phyloP scores from a whole-genome alignment of 495 filamentous ascomycete species.

The Aspergillus carlsbadensis region DNA sequence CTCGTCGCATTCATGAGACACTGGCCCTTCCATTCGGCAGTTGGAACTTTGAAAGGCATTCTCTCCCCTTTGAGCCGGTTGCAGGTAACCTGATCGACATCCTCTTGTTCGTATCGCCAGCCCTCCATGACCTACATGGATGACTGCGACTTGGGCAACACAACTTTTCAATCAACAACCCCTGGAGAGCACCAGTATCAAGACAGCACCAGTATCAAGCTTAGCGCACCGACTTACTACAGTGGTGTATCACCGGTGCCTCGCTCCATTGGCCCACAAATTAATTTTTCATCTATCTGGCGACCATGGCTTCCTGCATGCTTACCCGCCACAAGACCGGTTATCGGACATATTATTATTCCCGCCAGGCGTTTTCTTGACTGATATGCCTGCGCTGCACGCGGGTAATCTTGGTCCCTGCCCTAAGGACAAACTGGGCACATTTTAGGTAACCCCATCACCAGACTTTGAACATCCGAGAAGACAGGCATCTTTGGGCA shows the following conservation, averaged over 20 bases:
- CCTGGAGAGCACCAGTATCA: not conserved
- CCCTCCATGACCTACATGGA: not conserved
- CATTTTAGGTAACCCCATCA: not conserved
- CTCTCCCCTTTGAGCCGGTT: not conserved
- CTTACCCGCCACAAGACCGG: not conserved
- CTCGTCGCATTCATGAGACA: conserved; percentile 1
- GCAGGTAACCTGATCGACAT: conserved; percentile 12
- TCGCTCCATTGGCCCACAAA: not conserved
- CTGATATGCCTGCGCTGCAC: not conserved
- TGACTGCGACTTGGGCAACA: not conserved
- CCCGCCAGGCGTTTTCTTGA: not conserved
- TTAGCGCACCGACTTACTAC: not conserved
- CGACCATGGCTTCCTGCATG: not conserved
- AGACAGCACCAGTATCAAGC: no score
- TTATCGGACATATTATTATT: not conserved
- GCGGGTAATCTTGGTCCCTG: not conserved
- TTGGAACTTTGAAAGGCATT: conserved; percentile 3
- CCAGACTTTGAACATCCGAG: not conserved
- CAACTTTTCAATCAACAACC: not conserved
- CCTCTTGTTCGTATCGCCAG: not conserved
- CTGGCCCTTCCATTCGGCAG: conserved; percentile 3
- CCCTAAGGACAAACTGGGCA: not conserved
- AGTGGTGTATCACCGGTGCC: not conserved
- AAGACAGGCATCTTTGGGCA: not conserved
- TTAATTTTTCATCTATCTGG: not conserved